Evolutionary conservation across 768 basidiomycete genomes (phyloP), one percentile per base, ranked within the genome.

Genomic region (Inosperma sp.): DNA sequence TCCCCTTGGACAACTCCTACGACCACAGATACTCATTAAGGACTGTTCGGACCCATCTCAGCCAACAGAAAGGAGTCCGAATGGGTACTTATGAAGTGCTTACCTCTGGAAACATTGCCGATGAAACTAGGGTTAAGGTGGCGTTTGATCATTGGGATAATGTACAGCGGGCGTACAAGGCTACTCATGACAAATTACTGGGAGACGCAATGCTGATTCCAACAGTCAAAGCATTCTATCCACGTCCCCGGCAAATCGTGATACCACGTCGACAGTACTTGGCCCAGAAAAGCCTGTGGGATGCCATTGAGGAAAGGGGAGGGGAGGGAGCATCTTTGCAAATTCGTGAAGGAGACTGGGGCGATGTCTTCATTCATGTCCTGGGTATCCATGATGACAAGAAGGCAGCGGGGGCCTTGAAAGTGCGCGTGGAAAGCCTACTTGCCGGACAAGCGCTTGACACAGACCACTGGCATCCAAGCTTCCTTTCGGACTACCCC

Each of bases 351-450:
- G 33, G 37, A 5, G 46, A 34, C 27, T 13, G 26, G 16, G 26
- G 34, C n/a, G 27, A 31, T 26, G 68, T 75, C 35, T 61, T 66
- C 12, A 70, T 83, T 35, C 70, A 64, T 5, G 68, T 83, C n/a
- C 56, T 67, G 1, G 82, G 82, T 0, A n/a, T n/a, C n/a, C n/a
- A n/a, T n/a, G 68, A 76, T 12, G 75, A 77, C 41, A 77, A 78
- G 62, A 74, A 77, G 54, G 72, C 72, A 2, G 71, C 76, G 1
- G 83, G 82, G 2, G 68, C 73, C 6, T 59, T 84, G 51, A 84
- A 82, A 65, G 82, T 83, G 12, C 68, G 81, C 46, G 76, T 80
- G 0, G 83, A 84, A 60, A 74, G 67, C 42, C 59, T 84, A 34
- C 74, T 72, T 2, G 69, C 68, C 13, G 82, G 82, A 4, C 74